Base-by-base conservation (phyloP, 257 asterid genomes). In the Primulina eburnea region DNA sequence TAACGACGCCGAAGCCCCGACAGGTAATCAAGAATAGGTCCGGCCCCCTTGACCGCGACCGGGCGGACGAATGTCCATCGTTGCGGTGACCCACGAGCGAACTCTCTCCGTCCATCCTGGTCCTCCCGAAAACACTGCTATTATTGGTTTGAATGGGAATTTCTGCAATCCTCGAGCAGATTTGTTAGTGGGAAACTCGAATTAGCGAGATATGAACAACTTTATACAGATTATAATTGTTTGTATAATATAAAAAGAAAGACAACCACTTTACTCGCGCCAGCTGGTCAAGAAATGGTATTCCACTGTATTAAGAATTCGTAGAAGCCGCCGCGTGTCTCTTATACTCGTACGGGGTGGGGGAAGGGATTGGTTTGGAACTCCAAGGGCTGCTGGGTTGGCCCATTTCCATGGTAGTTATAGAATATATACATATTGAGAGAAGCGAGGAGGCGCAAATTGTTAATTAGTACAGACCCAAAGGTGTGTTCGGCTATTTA, bases 11-110 rank as follows among this genome's bases (percentile, higher is more conserved):
- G 89, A 93, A 90, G 71, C 79, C 58, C 64, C 96, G 76, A 64
- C 99, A 93, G 20, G 85, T 38, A 38, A 87, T 80, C 78, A 93
- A 50, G 72, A 93, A 83, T 0, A 84, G 17, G 63, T 93, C 96
- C 63, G 84, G 47, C 71, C 57, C 8, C 57, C 89, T 67, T 56
- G 77, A 0, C 8, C 88, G 86, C 68, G 60, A 65, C 52, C 88
- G 65, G 37, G 14, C 71, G 18, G 76, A 16, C 18, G 26, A 76
- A 40, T 0, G 80, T 4, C 61, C 81, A 69, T 47, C 30, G 14
- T 33, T n/a, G 67, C 2, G 17, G 63, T 17, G 52, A 17, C 26
- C 77, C 62, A 61, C 53, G n/a, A 5, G 75, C 57, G 73, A 78
- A 34, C 73, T 76, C 70, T 68, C 79, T 68, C 71, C 82, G 71